A percentile compares a stretch with the other conserved stretches of the same genome.
Conservation (phyloP, 768 basidiomycete species). For the Rhodosporidiobolus sp. region DNA sequence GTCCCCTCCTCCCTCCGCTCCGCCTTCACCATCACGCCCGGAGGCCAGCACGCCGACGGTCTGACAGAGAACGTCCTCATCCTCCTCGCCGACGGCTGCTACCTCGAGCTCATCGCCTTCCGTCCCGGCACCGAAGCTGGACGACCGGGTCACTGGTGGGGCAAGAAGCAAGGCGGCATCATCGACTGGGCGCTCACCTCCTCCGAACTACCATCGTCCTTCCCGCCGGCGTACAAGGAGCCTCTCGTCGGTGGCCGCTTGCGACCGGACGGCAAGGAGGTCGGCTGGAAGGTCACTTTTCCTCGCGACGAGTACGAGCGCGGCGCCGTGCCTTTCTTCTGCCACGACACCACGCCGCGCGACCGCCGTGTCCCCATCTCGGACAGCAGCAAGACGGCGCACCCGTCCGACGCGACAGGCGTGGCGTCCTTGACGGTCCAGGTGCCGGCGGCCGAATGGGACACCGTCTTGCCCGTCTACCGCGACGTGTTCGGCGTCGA, state of each 20-base stretch:
- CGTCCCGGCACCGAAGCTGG: neutral
- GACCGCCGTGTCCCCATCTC: neutral
- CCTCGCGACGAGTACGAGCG: neutral
- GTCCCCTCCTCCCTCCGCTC: neutral
- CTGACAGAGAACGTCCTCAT: slow-evolving; percentile 28
- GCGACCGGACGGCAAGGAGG: slow-evolving; percentile 15
- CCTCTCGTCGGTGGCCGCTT: slow-evolving; percentile 2
- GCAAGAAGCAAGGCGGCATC: slow-evolving; percentile 10
- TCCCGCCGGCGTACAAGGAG: neutral
- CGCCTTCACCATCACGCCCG: slow-evolving; percentile 17
- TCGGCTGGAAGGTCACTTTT: slow-evolving; percentile 22
- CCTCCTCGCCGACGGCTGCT: slow-evolving; percentile 23
- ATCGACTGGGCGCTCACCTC: slow-evolving; percentile 24
- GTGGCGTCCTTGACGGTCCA: neutral
- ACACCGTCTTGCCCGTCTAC: neutral
- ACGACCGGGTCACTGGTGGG: slow-evolving; percentile 20
- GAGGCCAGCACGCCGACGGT: slow-evolving; percentile 24
- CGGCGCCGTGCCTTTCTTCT: neutral
- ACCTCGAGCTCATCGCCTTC: slow-evolving; percentile 33
- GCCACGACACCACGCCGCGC: neutral
- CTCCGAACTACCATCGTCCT: neutral
- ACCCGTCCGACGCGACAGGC: neutral
- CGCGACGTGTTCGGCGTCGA: neutral
- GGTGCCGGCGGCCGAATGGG: neutral
- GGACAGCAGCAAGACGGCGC: neutral